Conservation (phyloP, 2,329 filamentous ascomycete genomes). For the Penicillium oxalicum region DNA sequence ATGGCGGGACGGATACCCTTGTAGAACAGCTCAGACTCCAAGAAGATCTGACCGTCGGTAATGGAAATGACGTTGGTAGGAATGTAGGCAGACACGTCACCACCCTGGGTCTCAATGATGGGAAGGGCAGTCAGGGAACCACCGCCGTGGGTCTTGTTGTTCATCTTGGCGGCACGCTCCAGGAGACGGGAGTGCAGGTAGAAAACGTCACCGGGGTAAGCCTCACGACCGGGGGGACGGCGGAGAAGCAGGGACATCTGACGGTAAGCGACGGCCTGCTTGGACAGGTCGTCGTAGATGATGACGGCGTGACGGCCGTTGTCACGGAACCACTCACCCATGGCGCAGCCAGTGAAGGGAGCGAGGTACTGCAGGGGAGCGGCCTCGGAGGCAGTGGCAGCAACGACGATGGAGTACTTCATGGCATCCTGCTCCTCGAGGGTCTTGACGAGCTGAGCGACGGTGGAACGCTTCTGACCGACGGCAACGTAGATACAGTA, state of each 20-base stretch:
- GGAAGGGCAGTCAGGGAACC: slow-evolving; percentile 96
- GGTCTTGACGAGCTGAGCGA: slow-evolving; percentile 98
- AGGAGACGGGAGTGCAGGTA: slow-evolving; percentile 99
- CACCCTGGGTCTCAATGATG: slow-evolving; percentile 98
- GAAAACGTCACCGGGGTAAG: slow-evolving; percentile 98
- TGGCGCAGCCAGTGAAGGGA: slow-evolving; percentile 73
- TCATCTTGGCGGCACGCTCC: slow-evolving; percentile 99
- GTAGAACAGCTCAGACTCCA: slow-evolving; percentile 99
- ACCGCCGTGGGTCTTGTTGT: slow-evolving; percentile 87
- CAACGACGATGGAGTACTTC: slow-evolving; percentile 93
- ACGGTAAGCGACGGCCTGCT: slow-evolving; percentile 96
- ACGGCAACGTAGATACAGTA: slow-evolving; percentile 99
- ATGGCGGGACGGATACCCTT: slow-evolving; percentile 99
- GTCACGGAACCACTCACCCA: slow-evolving; percentile 72
- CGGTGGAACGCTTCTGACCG: slow-evolving; percentile 98
- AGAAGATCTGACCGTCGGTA: slow-evolving; percentile 99
- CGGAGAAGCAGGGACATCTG: slow-evolving; percentile 98
- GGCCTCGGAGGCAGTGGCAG: slow-evolving; percentile 94
- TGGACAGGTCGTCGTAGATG: slow-evolving; percentile 91
- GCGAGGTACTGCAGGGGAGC: slow-evolving; percentile 91
- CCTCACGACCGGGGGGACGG: slow-evolving; percentile 97
- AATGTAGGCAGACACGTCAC: slow-evolving; percentile 99
- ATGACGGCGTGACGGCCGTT: slow-evolving; percentile 83
- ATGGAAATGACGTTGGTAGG: slow-evolving; percentile 99
- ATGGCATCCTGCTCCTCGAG: slow-evolving; percentile 99